Conservation (phyloP, 805 yeast species). For the Myxozyma nipponensis region DNA sequence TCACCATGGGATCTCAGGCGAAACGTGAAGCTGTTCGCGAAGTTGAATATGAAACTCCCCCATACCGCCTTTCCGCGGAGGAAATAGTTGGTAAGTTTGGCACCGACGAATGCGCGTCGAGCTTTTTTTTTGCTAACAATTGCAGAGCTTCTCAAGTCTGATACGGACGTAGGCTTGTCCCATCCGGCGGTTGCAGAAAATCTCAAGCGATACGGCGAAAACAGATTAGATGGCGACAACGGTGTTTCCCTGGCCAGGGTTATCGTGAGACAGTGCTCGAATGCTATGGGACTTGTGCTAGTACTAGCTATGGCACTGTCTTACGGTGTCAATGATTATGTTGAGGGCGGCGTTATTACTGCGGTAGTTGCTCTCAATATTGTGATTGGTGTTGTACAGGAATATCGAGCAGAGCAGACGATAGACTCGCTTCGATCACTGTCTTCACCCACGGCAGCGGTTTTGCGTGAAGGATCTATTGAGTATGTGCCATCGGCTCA, state of each 20-base stretch:
- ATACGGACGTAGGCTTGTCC: slow-evolving; percentile 48
- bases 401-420: slow-evolving; percentile 69
- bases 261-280: slow-evolving; percentile 61
- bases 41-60: slow-evolving; percentile 6
- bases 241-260: slow-evolving; percentile 53
- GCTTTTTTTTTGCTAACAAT: background rate
- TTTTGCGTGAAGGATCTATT: slow-evolving; percentile 57
- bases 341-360: slow-evolving; percentile 75
- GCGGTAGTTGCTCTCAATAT: slow-evolving; percentile 64
- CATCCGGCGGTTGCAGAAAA: slow-evolving; percentile 35
- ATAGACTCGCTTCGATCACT: slow-evolving; percentile 68
- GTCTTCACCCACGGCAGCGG: slow-evolving; percentile 68
- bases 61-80: slow-evolving; percentile 6
- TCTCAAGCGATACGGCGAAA: slow-evolving; percentile 48
- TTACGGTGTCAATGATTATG: slow-evolving; percentile 71
- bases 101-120: background rate
- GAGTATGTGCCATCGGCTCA: slow-evolving; percentile 55
- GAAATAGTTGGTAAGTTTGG: slow-evolving; percentile 14
- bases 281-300: slow-evolving; percentile 70
- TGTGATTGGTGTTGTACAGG: slow-evolving; percentile 65
- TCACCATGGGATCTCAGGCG: slow-evolving; percentile 1
- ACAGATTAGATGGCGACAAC: slow-evolving; percentile 57
- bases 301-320: slow-evolving; percentile 46
- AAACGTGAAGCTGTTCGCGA: slow-evolving; percentile 2
- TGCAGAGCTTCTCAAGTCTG: slow-evolving; percentile 39